These are phyloP conservation scores for Populus pruinosa DNA, from an alignment of 345 rosid species.

Conservation along the genomic window DNA sequence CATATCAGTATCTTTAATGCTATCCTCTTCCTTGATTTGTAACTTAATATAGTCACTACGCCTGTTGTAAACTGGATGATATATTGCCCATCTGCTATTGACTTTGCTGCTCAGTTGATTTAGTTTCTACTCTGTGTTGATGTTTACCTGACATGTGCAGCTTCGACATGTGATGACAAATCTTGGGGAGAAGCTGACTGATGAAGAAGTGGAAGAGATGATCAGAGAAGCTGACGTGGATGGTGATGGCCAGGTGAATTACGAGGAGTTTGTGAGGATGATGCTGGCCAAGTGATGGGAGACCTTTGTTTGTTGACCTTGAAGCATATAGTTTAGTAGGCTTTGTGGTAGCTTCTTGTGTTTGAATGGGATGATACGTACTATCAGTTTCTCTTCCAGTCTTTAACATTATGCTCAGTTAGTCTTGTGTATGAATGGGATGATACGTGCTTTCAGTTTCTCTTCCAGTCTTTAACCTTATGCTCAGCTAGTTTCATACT, in stretches of 20 bases:
- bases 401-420: not conserved
- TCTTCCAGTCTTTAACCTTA: not conserved
- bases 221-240: slow-evolving; percentile 45
- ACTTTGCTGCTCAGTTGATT: not conserved
- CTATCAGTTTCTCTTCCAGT: not conserved
- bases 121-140: not conserved
- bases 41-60: not conserved
- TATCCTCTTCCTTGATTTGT: not conserved
- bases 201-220: slow-evolving; percentile 54
- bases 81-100: not conserved
- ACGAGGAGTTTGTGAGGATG: slow-evolving; percentile 40
- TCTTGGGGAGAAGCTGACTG: slow-evolving; percentile 49
- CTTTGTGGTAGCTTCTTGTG: not conserved
- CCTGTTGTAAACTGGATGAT: not conserved
- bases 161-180: slow-evolving; percentile 50
- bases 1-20: not conserved
- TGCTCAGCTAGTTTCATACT: not conserved
- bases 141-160: slow-evolving; percentile 19
- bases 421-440: not conserved
- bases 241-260: slow-evolving; percentile 53
- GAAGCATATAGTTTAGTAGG: not conserved
- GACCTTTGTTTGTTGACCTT: not conserved
- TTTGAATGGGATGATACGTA: not conserved
- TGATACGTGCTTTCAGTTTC: not conserved
- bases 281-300: slow-evolving; percentile 41